Evolutionary conservation across 805 yeast genomes (phyloP).

Genomic region (Starmerella powellii): DNA sequence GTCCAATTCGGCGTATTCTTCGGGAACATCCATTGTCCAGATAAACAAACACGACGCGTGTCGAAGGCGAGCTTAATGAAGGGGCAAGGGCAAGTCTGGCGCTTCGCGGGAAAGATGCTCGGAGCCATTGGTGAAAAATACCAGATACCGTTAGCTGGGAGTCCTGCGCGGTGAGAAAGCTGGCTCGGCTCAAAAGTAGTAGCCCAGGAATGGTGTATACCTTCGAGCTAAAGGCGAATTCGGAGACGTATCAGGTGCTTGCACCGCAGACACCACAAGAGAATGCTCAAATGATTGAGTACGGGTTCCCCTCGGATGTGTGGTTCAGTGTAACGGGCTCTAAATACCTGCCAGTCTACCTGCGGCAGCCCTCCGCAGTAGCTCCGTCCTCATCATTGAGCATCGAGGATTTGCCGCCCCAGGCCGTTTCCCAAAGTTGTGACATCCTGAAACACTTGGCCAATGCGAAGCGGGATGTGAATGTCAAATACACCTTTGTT

Average conservation of each 20-base stretch:
- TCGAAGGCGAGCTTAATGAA: background rate
- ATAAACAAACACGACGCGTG: background rate
- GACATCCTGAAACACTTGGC: constrained; percentile 42
- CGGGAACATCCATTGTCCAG: constrained; percentile 20
- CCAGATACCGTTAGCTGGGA: background rate
- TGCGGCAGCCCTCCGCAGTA: constrained; percentile 41
- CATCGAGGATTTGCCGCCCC: constrained; percentile 41
- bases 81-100: background rate
- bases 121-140: no score
- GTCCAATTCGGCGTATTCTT: constrained; percentile 24
- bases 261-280: constrained; percentile 1
- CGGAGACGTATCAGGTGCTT: background rate
- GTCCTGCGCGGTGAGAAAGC: no score
- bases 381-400: constrained; percentile 23
- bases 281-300: constrained; percentile 35
- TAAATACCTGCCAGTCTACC: constrained; percentile 67
- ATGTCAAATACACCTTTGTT: constrained; percentile 2
- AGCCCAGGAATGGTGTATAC: constrained; percentile 38
- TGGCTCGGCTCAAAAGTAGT: background rate
- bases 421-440: constrained; percentile 44
- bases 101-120: no score
- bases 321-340: constrained; percentile 73
- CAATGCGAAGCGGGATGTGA: constrained; percentile 4
- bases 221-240: constrained; percentile 23
- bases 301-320: constrained; percentile 52